Evolutionary conservation across 1,139 yeast species (phyloP), one percentile per base, ranked within the genome.

Genomic region (Kazachstania sp.): DNA sequence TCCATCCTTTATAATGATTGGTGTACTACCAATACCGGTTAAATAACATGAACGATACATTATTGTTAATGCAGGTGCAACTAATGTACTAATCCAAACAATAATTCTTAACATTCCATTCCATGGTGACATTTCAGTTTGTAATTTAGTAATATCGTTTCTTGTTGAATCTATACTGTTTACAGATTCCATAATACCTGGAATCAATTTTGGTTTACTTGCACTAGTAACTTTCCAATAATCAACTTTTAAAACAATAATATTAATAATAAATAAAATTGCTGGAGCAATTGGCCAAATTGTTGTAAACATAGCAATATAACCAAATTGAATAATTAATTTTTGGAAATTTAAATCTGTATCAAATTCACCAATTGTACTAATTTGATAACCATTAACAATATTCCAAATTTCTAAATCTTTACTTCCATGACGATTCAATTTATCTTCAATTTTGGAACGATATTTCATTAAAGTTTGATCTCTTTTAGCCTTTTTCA

Each of bases 241-340:
- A 45, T 64, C 67, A 15, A 54, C 49, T 45, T 61, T 63, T 40
- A 52, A 55, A 23, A 57, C 50, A n/a, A 61, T 20, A n/a, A 54
- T 39, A 55, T 83, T 78, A 64, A 86, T 79, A 4, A 83, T 52
- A 37, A 85, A 64, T 12, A 83, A 78, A 29, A 84, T 72, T 4
- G 85, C 55, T 5, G 96, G 94, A 35, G 95, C 94, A 20, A 87
- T 67, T 1, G 97, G 83, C 95, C 97, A 94, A 23, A 87, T 87
- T 1, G 95, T 85, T 1, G 95, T 90, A 65, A 92, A 88, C 57
- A 92, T 68, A 39, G 80, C 74, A 49, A 90, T 71, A 65, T 81
- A 90, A 20, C 98, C 98, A 65, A 83, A 86, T 59, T 86, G 94
- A n/a, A 84, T 65, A 12, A 80, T 71, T 55, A 86, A 65, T 53